Evolutionary conservation across 2,329 filamentous ascomycete genomes (phyloP).

Genomic region (Aspergillus oerlinghausenensis): DNA sequence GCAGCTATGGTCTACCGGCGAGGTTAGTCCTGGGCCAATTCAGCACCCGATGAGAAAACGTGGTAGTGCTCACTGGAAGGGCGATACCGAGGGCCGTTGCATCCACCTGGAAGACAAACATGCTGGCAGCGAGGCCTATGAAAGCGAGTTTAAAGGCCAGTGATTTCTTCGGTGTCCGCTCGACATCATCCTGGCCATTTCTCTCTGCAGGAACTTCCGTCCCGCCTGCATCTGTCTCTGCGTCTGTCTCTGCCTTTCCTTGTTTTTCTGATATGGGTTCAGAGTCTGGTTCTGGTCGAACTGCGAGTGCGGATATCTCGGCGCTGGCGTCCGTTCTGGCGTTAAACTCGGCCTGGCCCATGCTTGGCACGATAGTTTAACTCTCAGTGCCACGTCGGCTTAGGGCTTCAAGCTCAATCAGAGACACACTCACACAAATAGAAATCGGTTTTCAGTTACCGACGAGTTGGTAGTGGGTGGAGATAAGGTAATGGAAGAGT

Average conservation of each 20-base stretch:
- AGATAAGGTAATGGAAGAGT: too few species aligned
- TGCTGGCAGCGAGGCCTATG: not conserved
- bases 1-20: constrained; percentile 13
- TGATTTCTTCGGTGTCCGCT: not conserved
- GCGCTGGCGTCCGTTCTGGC: not conserved
- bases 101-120: not conserved
- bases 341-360: not conserved
- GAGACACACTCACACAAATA: too few species aligned
- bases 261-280: not conserved
- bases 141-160: not conserved
- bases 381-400: too few species aligned
- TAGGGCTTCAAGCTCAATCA: too few species aligned
- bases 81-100: not conserved
- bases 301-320: not conserved
- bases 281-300: not conserved
- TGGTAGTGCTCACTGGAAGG: not conserved
- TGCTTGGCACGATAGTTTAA: not conserved
- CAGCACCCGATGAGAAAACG: not conserved
- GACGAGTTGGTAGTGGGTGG: too few species aligned
- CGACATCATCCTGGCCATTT: not conserved
- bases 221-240: not conserved
- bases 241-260: not conserved
- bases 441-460: too few species aligned
- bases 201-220: not conserved
- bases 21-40: not conserved